Percentiles rank a stretch among this genome's conserved stretches.
phyloP scores from a whole-genome alignment of 371 early-diverging fungal species.

The Lichtheimia corymbifera region DNA sequence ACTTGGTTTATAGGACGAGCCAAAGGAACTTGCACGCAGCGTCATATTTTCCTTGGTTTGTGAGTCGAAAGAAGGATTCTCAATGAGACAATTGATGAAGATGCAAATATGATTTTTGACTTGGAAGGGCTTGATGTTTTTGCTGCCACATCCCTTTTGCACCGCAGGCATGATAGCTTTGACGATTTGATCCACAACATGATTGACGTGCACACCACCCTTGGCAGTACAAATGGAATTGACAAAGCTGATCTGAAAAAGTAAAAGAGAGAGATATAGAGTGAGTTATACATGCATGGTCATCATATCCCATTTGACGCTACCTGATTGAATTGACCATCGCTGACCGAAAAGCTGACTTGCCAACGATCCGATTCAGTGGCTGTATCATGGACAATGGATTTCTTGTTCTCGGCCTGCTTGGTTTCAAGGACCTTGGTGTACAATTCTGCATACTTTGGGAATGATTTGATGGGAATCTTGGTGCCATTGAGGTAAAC shows the following conservation, averaged over 20 bases:
- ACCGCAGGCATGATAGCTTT: constrained; percentile 72
- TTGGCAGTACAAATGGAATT: constrained; percentile 98
- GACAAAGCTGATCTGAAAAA: constrained; percentile 88
- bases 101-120: constrained; percentile 94
- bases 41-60: constrained; percentile 99
- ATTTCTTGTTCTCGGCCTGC: constrained; percentile 38
- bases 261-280: not conserved
- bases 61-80: constrained; percentile 99
- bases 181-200: constrained; percentile 91
- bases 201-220: constrained; percentile 97
- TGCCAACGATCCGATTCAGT: constrained; percentile 92
- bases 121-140: constrained; percentile 80
- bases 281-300: not conserved
- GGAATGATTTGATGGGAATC: constrained; percentile 87
- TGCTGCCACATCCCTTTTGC: constrained; percentile 85
- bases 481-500: constrained; percentile 92
- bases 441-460: constrained; percentile 93
- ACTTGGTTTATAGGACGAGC: constrained; percentile 79
- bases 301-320: not conserved
- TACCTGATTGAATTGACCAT: constrained; percentile 97
- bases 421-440: constrained; percentile 47
- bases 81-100: constrained; percentile 97
- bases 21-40: constrained; percentile 81
- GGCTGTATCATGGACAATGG: constrained; percentile 30
- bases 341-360: constrained; percentile 88